Base-by-base conservation (phyloP, 75 land plant species). In the Sequoia sempervirens region DNA sequence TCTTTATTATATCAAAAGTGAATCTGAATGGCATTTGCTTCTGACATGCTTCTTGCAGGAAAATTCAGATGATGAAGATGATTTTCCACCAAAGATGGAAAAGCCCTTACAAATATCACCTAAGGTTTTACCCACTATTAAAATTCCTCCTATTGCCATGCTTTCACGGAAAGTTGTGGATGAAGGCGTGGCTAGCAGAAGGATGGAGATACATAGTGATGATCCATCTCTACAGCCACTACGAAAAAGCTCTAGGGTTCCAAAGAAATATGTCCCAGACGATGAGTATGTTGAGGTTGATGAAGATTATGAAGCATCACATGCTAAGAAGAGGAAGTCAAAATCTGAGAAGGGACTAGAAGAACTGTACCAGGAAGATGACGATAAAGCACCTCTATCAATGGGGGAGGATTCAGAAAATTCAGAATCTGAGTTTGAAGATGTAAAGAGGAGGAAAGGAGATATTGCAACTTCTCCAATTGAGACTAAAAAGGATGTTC, bases 161-260 rank as follows among this genome's bases (percentile, higher is more conserved):
- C 66, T 30, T 81, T 81, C 82, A 70, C 38, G 68, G 68, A 81
- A 28, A 82, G 40, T 34, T 58, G 7, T 8, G 41, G 52, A 38
- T 58, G 82, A 50, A 37, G 36, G 41, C 13, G 28, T 45, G 26
- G 46, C 7, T 80, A 61, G 6, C 8, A 66, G 40, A 54, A 79
- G 61, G 82, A 36, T 56, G 43, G 66, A 66, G 40, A n/a, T 11
- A 18, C 36, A 20, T 10, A 81, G 30, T 58, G 45, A 13, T 47
- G 61, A 23, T 58, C 53, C 64, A 32, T 20, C 36, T 26, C 20
- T 66, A 45, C 70, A 80, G 45, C 69, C 82, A 26, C 70, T 90
- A 41, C 85, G 91, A 82, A 90, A 90, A 79, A 90, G 91, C 84
- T 86, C 90, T 23, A 80, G 91, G 37, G 86, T 90, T 80, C 87